Conservation (phyloP, 2,329 filamentous ascomycete species). For the Cryphonectria radicalis region DNA sequence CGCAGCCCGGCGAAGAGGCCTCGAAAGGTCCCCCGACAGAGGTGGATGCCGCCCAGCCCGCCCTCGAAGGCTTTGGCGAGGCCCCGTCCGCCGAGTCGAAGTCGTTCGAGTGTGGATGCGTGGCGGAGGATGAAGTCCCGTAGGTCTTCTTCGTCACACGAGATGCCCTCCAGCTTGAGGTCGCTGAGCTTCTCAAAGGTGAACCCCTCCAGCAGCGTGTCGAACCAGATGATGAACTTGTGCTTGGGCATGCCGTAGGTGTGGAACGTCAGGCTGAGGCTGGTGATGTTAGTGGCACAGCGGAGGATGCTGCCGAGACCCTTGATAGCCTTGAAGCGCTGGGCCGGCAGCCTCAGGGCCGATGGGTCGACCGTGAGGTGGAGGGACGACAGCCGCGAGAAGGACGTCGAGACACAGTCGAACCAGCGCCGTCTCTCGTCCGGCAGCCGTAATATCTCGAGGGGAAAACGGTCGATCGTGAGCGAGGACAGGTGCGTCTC, state of each 20-base stretch:
- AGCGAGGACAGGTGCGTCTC: slow-evolving; percentile 44
- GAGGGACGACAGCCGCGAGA: slow-evolving; percentile 45
- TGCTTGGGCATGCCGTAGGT: slow-evolving; percentile 44
- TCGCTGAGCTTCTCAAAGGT: slow-evolving; percentile 45
- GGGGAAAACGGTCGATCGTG: slow-evolving; percentile 48
- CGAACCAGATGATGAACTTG: slow-evolving; percentile 47
- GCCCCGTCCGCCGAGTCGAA: slow-evolving; percentile 51
- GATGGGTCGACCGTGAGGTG: slow-evolving; percentile 47
- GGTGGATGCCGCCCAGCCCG: slow-evolving; percentile 48
- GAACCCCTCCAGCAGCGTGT: slow-evolving; percentile 44
- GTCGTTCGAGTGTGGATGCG: slow-evolving; percentile 42
- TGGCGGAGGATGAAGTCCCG: slow-evolving; percentile 48
- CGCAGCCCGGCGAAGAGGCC: slow-evolving; percentile 48
- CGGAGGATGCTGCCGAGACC: slow-evolving; percentile 49
- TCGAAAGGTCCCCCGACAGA: slow-evolving; percentile 50
- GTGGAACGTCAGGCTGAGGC: slow-evolving; percentile 48
- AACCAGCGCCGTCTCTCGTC: slow-evolving; percentile 48
- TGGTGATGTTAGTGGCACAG: slow-evolving; percentile 42
- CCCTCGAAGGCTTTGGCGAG: slow-evolving; percentile 44
- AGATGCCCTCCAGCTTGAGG: slow-evolving; percentile 49
- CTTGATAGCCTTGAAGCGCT: slow-evolving; percentile 46
- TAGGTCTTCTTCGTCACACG: slow-evolving; percentile 49
- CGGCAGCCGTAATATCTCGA: slow-evolving; percentile 46
- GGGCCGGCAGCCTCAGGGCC: slow-evolving; percentile 41
- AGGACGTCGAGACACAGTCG: slow-evolving; percentile 43